Evolutionary conservation across 2,329 filamentous ascomycete genomes (phyloP).

Genomic region (Trichocomaceae sp.): DNA sequence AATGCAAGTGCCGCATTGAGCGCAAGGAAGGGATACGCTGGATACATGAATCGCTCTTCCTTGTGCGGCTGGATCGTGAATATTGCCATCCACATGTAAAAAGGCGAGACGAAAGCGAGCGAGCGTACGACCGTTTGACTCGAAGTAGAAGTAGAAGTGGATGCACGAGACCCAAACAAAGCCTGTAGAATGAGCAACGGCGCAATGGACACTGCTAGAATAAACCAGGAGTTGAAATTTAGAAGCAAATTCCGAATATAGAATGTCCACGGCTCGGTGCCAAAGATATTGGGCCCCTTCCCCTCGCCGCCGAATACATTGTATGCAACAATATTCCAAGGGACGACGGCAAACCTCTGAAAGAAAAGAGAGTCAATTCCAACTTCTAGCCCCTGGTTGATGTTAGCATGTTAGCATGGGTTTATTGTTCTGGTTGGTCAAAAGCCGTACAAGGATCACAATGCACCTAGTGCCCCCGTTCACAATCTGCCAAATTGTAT

Average conservation of each 20-base stretch:
- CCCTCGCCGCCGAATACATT: constrained; percentile 80
- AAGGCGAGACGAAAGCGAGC: constrained; percentile 71
- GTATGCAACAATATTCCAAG: constrained; percentile 91
- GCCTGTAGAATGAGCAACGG: constrained; percentile 73
- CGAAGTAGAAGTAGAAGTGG: constrained; percentile 52
- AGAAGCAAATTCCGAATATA: constrained; percentile 85
- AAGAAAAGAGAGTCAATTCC: constrained; percentile 79
- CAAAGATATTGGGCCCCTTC: constrained; percentile 82
- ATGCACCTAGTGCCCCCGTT: constrained; percentile 63
- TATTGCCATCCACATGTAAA: constrained; percentile 90
- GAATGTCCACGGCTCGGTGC: constrained; percentile 94
- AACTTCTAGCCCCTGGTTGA: constrained; percentile 58
- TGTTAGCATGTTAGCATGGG: constrained; percentile 27
- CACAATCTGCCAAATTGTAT: constrained; percentile 54
- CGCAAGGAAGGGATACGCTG: constrained; percentile 81
- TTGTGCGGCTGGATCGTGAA: constrained; percentile 94
- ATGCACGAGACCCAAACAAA: constrained; percentile 50
- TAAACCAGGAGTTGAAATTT: constrained; percentile 94
- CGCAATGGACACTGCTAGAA: constrained; percentile 66
- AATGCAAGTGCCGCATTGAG: constrained; percentile 81
- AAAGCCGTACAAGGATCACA: constrained; percentile 59
- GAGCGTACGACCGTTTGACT: constrained; percentile 67
- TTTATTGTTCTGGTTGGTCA: not conserved
- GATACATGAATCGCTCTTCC: constrained; percentile 98
- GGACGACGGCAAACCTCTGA: constrained; percentile 66